These are phyloP conservation scores for Iris macrosiphon DNA, from an alignment of 106 monocot species.

Conservation along the genomic window DNA sequence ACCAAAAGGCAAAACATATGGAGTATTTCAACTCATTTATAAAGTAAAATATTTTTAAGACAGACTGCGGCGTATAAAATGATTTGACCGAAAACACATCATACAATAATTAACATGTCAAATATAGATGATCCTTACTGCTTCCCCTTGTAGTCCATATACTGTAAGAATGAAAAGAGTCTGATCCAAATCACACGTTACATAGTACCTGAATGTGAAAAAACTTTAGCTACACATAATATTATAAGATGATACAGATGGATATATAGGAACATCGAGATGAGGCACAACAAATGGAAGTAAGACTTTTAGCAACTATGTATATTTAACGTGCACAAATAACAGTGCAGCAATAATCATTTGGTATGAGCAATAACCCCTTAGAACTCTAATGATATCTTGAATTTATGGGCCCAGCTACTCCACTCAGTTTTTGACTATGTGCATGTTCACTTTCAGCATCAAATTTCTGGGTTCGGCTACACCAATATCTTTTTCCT, in stretches of 20 bases:
- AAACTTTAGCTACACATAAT: background rate
- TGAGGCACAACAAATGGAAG: background rate
- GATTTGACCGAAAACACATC: background rate
- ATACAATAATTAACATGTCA: background rate
- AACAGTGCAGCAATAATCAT: background rate
- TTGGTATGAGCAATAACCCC: background rate
- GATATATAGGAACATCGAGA: no score
- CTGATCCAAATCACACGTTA: slow-evolving; percentile 61
- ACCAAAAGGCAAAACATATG: no score
- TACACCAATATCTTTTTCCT: background rate
- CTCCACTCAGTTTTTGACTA: no score
- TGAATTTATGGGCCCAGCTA: no score
- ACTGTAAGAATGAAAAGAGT: slow-evolving; percentile 71
- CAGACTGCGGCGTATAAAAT: no score
- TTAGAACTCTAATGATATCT: background rate
- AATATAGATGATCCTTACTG: slow-evolving; percentile 47
- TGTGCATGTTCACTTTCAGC: background rate
- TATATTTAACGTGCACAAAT: background rate
- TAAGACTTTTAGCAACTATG: background rate
- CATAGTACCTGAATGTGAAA: slow-evolving; percentile 67
- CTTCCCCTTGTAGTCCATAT: slow-evolving; percentile 71
- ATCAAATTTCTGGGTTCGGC: background rate
- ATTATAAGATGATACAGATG: background rate
- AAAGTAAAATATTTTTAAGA: background rate
- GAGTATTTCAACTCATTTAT: no score